Percentiles rank a stretch among this genome's conserved stretches.
phyloP scores from a whole-genome alignment of 225 moss, liverwort and hornwort species.

The Physcomitrellopsis africana region DNA sequence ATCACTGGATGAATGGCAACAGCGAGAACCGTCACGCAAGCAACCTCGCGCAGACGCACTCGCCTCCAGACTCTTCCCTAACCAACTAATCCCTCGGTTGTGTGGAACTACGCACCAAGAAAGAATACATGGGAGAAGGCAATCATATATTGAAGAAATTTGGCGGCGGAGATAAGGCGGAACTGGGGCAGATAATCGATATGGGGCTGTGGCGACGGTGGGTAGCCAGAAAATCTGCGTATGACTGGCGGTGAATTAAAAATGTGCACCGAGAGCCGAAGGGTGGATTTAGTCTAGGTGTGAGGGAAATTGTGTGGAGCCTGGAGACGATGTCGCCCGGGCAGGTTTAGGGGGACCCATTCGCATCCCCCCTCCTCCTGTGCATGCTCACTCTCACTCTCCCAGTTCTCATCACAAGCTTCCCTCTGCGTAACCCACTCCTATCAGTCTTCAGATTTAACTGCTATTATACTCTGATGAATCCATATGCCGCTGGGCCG shows the following conservation, averaged over 20 bases:
- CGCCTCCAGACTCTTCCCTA: too few species aligned
- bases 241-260: slow-evolving; percentile 13
- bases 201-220: background rate
- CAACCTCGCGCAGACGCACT: background rate
- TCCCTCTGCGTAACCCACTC: too few species aligned
- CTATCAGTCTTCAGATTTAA: too few species aligned
- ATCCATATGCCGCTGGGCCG: too few species aligned
- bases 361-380: background rate
- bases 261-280: background rate
- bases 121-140: background rate
- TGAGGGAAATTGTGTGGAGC: background rate
- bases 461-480: too few species aligned
- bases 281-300: too few species aligned
- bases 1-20: background rate
- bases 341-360: slow-evolving; percentile 21
- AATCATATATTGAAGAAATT: background rate
- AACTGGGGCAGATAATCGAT: background rate
- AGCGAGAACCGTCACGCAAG: background rate
- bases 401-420: too few species aligned
- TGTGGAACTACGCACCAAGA: background rate
- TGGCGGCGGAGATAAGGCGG: slow-evolving; percentile 29
- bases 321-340: slow-evolving; percentile 13
- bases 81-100: background rate
- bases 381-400: background rate
- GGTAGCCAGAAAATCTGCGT: background rate